Evolutionary conservation across 164 flowering plant species (phyloP), one percentile per base, ranked within the genome.

Genomic region (Vitis rotundifolia): DNA sequence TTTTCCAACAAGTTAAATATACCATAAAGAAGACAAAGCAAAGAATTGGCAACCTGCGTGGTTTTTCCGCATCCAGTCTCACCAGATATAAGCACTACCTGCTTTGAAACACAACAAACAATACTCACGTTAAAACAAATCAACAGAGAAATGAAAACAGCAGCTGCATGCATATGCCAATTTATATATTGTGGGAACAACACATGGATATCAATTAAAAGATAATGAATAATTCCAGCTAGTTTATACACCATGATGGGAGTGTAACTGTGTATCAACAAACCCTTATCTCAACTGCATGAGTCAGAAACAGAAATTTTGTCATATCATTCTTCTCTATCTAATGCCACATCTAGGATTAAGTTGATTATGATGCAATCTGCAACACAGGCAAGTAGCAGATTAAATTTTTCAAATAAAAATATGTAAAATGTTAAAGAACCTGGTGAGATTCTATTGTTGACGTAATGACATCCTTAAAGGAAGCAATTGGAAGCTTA

Each of bases 21-120:
- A 53, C 18, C 16, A 59, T 13, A 66, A 63, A 12, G 13, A 54
- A 64, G 62, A 71, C 44, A 79, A 67, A 70, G 68, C 60, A 73
- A 71, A 83, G 63, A 74, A 67, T 69, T 48, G 18, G 48, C 56
- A 71, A 96, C 99, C 98, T 93, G 99, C 52, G 99, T 96, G 26
- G 98, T 96, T 80, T 96, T 96, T 74, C 99, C 99, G 65, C 99
- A 96, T 9, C 99, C 99, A 73, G 99, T 96, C 88, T 89, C 99
- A 77, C 99, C 99, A 79, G 89, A 87, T 75, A 96, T 84, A 54
- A 96, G 91, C 72, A 92, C 93, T 9, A 96, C 97, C 99, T 96
- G 90, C 63, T 59, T 71, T 31, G 10, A n/a, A 68, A 73, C 3
- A 63, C 49, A 75, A 57, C n/a, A 66, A 63, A 60, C 0, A 70